A percentile compares a stretch with the other conserved stretches of the same genome.
Evolutionary conservation across 345 rosid genomes (phyloP).

Genomic region (Clausena lansium): DNA sequence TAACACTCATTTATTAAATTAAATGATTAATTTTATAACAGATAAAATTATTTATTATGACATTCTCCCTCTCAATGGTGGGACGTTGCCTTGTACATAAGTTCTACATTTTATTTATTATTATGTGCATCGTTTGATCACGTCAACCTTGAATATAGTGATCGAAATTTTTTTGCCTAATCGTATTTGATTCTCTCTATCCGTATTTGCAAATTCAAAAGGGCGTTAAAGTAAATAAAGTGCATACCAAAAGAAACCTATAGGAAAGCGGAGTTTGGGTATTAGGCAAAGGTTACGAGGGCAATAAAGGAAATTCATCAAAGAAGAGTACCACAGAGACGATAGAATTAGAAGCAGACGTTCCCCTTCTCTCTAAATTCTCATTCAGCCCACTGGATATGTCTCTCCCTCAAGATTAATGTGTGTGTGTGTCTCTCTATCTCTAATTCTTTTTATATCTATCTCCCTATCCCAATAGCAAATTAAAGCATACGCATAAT

Average conservation of each 20-base stretch:
- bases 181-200: too few relatives aligned
- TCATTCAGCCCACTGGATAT: not conserved
- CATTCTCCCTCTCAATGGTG: too few relatives aligned
- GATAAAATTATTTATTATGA: too few relatives aligned
- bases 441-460: not conserved
- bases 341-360: slow-evolving; percentile 20
- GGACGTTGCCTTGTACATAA: too few relatives aligned
- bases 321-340: slow-evolving; percentile 9
- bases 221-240: slow-evolving; percentile 28
- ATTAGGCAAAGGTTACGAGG: slow-evolving; percentile 11
- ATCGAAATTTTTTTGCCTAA: too few relatives aligned
- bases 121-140: too few relatives aligned
- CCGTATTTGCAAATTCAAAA: not conserved
- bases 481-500: not conserved
- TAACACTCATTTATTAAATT: too few relatives aligned
- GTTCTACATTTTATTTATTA: too few relatives aligned
- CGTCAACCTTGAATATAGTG: too few relatives aligned
- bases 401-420: not conserved
- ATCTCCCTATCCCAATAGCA: not conserved
- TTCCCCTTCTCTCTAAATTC: slow-evolving; percentile 3
- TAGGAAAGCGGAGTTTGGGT: not conserved
- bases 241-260: not conserved
- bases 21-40: too few relatives aligned
- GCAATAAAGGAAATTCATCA: slow-evolving; percentile 28
- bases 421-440: not conserved